Evolutionary conservation across 2,329 filamentous ascomycete genomes (phyloP).

Genomic region (Hortaea sp.): DNA sequence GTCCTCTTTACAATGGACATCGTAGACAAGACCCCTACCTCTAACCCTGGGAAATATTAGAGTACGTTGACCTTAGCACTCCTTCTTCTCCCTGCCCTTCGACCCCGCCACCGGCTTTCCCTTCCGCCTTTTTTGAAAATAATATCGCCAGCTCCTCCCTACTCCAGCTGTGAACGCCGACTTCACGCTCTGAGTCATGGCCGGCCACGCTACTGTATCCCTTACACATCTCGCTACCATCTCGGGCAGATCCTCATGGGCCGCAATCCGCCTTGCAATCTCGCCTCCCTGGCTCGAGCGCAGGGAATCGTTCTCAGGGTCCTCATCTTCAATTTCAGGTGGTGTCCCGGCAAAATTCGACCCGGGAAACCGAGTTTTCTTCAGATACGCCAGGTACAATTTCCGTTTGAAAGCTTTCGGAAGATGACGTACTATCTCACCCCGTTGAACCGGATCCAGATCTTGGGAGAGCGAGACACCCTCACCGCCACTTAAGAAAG

Average conservation of each 20-base stretch:
- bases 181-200: slow-evolving; percentile 78
- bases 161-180: slow-evolving; percentile 70
- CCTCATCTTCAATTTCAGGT: slow-evolving; percentile 59
- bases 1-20: too few relatives aligned
- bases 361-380: slow-evolving; percentile 75
- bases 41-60: too few relatives aligned
- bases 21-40: too few relatives aligned
- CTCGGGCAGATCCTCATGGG: slow-evolving; percentile 56
- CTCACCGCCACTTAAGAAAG: slow-evolving; percentile 39
- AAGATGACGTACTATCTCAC: slow-evolving; percentile 91
- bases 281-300: slow-evolving; percentile 66
- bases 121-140: slow-evolving; percentile 62
- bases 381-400: slow-evolving; percentile 90
- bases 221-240: slow-evolving; percentile 69
- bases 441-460: slow-evolving; percentile 81
- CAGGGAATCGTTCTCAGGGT: slow-evolving; percentile 51
- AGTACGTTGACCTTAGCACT: not conserved
- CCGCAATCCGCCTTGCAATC: slow-evolving; percentile 80
- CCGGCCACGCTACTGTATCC: slow-evolving; percentile 86
- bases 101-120: slow-evolving; percentile 16
- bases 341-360: slow-evolving; percentile 80
- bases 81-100: too few relatives aligned
- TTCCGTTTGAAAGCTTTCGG: slow-evolving; percentile 79
- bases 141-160: slow-evolving; percentile 59
- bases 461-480: slow-evolving; percentile 71